phyloP scores from a whole-genome alignment of 1,284 basidiomycete genomes.

The Moesziomyces antarcticus region DNA sequence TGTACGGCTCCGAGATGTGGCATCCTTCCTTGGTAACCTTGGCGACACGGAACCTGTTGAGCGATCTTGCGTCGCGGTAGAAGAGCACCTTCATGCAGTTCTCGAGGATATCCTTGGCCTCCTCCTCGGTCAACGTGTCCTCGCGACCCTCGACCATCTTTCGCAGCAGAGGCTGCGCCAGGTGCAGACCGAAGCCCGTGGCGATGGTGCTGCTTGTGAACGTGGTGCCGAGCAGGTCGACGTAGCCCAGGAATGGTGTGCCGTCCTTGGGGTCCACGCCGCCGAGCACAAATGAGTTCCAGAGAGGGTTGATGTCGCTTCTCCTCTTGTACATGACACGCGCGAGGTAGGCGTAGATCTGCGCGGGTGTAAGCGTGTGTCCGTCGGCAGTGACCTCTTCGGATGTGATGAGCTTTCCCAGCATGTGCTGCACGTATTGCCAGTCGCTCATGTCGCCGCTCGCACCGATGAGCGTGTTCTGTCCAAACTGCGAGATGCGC shows the following conservation, averaged over 20 bases:
- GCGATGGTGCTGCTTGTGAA: conserved; percentile 94
- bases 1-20: conserved; percentile 81
- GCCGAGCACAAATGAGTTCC: conserved; percentile 96
- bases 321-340: conserved; percentile 91
- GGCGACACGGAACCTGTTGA: conserved; percentile 99
- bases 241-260: conserved; percentile 77
- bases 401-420: conserved; percentile 69
- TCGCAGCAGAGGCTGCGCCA: conserved; percentile 91
- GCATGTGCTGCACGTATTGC: conserved; percentile 85
- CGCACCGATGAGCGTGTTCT: conserved; percentile 84
- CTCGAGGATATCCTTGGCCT: conserved; percentile 83
- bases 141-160: conserved; percentile 87
- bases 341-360: conserved; percentile 92
- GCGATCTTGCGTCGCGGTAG: conserved; percentile 94
- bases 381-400: conserved; percentile 85
- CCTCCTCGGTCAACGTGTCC: conserved; percentile 78
- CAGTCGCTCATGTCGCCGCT: conserved; percentile 98
- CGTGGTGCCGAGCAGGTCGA: conserved; percentile 96
- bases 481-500: conserved; percentile 85
- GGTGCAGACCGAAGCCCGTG: conserved; percentile 94
- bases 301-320: conserved; percentile 89
- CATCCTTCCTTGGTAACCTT: conserved; percentile 83
- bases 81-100: conserved; percentile 93
- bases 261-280: conserved; percentile 56
- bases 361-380: conserved; percentile 84